A percentile compares a stretch with the other conserved stretches of the same genome.
Conservation (phyloP, 164 flowering plant species). For the Magnolia kwangsiensis region DNA sequence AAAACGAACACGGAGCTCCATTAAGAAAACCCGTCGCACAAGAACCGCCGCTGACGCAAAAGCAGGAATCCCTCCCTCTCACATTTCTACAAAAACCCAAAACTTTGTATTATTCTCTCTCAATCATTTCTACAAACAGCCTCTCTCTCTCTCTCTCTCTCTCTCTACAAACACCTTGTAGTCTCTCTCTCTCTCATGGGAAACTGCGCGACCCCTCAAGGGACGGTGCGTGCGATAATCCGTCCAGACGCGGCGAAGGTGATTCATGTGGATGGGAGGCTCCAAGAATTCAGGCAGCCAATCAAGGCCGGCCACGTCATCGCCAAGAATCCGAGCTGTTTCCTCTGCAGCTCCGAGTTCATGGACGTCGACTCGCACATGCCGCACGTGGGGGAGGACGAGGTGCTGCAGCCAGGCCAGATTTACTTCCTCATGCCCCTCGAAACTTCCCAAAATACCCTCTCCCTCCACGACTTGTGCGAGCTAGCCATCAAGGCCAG, state of each 20-base stretch:
- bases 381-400: constrained; percentile 31
- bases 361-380: constrained; percentile 34
- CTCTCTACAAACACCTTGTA: not conserved
- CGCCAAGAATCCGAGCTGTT: constrained; percentile 38
- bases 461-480: constrained; percentile 53
- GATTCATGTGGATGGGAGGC: constrained; percentile 39
- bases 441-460: constrained; percentile 24
- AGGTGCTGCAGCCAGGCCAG: constrained; percentile 46
- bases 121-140: not conserved
- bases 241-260: constrained; percentile 28
- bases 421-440: constrained; percentile 59
- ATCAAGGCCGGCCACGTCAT: constrained; percentile 33
- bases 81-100: no score
- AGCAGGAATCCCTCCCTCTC: constrained; percentile 4
- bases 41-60: no score
- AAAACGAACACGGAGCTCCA: no score
- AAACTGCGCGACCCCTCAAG: constrained; percentile 29
- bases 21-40: no score
- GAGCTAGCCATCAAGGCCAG: constrained; percentile 56
- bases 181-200: constrained; percentile 29
- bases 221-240: not conserved
- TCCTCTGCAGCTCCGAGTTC: constrained; percentile 56
- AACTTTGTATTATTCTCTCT: not conserved
- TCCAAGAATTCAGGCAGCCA: constrained; percentile 43
- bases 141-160: not conserved